phyloP scores from a whole-genome alignment of 2,329 filamentous ascomycete species.

The Thielaviopsis populi region DNA sequence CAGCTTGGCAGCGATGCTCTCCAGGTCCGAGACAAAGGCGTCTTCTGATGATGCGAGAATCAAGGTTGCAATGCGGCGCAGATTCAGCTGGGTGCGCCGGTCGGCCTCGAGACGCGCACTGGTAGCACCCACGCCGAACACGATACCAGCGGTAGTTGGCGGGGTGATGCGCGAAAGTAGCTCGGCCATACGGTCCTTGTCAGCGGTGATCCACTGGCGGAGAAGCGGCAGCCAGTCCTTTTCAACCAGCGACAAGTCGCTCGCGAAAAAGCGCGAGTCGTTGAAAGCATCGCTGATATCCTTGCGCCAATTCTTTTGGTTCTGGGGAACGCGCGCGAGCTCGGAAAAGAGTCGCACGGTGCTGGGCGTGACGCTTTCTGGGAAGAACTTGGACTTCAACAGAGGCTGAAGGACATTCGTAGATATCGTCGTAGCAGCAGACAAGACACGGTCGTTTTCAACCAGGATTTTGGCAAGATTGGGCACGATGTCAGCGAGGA shows the following conservation, averaged over 20 bases:
- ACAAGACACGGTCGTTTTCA: conserved; percentile 68
- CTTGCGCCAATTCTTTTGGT: conserved; percentile 83
- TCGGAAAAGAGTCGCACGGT: conserved; percentile 61
- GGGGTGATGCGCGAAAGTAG: conserved; percentile 63
- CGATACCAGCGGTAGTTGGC: conserved; percentile 85
- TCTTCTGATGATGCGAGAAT: conserved; percentile 65
- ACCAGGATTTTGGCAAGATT: conserved; percentile 70
- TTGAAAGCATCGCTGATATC: conserved; percentile 88
- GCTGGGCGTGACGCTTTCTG: conserved; percentile 61
- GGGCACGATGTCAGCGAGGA: conserved; percentile 64
- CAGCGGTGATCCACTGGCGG: conserved; percentile 66
- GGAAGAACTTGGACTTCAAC: conserved; percentile 73
- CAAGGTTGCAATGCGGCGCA: conserved; percentile 67
- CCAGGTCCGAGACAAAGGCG: conserved; percentile 62
- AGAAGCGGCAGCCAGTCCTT: conserved; percentile 70
- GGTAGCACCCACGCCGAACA: conserved; percentile 94
- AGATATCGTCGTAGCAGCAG: conserved; percentile 66
- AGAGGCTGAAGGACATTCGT: conserved; percentile 68
- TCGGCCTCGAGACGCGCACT: conserved; percentile 91
- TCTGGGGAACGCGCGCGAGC: conserved; percentile 60
- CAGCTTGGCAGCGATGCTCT: conserved; percentile 62
- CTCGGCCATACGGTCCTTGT: conserved; percentile 80
- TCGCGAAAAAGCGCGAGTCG: conserved; percentile 71
- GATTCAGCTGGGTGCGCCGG: conserved; percentile 76
- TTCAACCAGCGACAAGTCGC: conserved; percentile 47